Conservation (phyloP, 148 eudicot species). For the Spergularia bocconei region DNA sequence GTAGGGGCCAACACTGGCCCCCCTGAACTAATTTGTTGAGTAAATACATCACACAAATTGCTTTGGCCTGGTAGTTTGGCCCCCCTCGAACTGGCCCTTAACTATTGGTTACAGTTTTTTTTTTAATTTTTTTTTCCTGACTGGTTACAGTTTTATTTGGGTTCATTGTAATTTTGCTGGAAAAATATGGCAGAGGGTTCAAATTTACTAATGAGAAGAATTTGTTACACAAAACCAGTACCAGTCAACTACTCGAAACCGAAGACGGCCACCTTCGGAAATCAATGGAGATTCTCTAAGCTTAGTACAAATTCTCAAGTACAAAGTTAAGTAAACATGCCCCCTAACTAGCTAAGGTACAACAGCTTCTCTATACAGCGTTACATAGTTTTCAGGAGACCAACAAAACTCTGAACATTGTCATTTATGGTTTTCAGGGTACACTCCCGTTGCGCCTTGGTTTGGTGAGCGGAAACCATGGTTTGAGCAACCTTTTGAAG, state of each 20-base stretch:
- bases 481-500: conserved; percentile 21
- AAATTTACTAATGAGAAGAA: no score
- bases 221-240: neutral
- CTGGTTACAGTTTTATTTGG: no score
- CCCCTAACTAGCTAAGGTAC: neutral
- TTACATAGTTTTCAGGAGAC: conserved; percentile 25
- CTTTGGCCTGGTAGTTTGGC: no score
- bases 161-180: no score
- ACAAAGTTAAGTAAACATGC: neutral
- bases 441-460: conserved; percentile 22
- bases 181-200: no score
- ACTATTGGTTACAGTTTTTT: no score
- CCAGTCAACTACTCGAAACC: neutral
- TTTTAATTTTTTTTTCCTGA: no score
- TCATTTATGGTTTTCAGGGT: conserved; percentile 25
- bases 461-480: conserved; percentile 23
- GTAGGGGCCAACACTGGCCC: no score
- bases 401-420: conserved; percentile 26
- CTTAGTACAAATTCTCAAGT: neutral
- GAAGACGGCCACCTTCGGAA: neutral
- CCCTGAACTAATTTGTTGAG: no score
- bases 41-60: no score
- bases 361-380: neutral
- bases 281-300: neutral
- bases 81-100: no score